Evolutionary conservation across 306 rosid genomes (phyloP), one percentile per base, ranked within the genome.

Genomic region (Prunus kanzakura): DNA sequence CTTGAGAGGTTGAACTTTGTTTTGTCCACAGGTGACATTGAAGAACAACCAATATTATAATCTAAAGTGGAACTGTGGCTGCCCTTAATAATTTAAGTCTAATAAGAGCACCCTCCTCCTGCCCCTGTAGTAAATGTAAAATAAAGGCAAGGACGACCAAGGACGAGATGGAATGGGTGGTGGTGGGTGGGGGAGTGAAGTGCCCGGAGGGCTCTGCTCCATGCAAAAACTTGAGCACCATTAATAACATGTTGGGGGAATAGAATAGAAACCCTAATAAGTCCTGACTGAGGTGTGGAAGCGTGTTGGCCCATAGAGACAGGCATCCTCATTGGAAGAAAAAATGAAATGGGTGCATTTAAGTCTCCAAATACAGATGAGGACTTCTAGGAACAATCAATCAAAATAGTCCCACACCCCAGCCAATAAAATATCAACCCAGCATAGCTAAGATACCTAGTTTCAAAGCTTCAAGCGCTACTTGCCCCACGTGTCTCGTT

Each of bases 371-470:
- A 63, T 66, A 76, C 84, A 76, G 86, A 81, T 79, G 68, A 76
- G 67, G 84, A 83, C 76, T 89, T 91, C 91, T 84, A 82, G 93
- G 93, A 88, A 90, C 78, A 85, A 82, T 88, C 90, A 85, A 92
- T 85, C 78, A 67, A 67, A 76, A 27, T 58, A 73, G 49, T 67
- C 86, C 79, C 69, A 81, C 58, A 63, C 19, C 65, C 73, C 43
- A 38, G 43, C 43, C 43, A 38, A 38, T 38, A 7, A 38, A 38
- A 38, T 38, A 6, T 6, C 43, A 7, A 46, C 78, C 76, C 52
- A 76, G 73, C 54, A 50, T 41, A 9, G 19, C 60, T n/a, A 64
- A 38, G 18, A 45, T 69, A 16, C 16, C 16, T 29, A 11, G 15
- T 72, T 72, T 29, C 72, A 25, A 0, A 68, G 72, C 43, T 35